Percentiles rank a stretch among this genome's conserved stretches.
Conservation (phyloP, 2,329 filamentous ascomycete genomes). For the Exophiala aquamarina region DNA sequence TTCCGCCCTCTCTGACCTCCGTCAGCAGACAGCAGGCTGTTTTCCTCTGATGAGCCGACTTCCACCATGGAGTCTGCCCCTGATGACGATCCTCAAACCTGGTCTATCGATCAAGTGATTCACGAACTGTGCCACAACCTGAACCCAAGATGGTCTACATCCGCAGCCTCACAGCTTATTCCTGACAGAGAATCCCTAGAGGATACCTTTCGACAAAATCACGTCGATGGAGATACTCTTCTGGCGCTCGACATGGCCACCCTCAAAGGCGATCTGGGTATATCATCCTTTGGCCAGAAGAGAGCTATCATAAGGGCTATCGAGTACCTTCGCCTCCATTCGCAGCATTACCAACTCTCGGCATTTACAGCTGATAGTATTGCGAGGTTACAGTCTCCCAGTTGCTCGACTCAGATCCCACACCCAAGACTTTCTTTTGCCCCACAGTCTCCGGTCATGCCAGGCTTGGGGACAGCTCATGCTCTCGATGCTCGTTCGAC, state of each 20-base stretch:
- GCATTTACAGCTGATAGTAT: conserved; percentile 10
- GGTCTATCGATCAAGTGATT: conserved; percentile 69
- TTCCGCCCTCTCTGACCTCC: neutral
- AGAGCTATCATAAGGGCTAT: conserved; percentile 60
- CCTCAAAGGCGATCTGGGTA: conserved; percentile 56
- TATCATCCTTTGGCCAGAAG: conserved; percentile 60
- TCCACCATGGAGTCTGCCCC: conserved; percentile 13
- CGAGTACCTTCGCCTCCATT: conserved; percentile 53
- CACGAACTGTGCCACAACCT: conserved; percentile 61
- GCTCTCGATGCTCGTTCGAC: conserved; percentile 5
- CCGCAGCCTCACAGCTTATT: conserved; percentile 24
- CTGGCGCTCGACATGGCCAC: conserved; percentile 52
- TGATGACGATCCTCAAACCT: conserved; percentile 68
- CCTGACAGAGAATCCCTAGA: conserved; percentile 58
- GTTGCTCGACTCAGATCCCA: conserved; percentile 11
- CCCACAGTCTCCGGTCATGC: conserved; percentile 8
- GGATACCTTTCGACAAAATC: conserved; percentile 57
- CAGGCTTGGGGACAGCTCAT: conserved; percentile 10
- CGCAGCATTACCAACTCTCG: conserved; percentile 47
- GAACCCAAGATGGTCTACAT: conserved; percentile 43
- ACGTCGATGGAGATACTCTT: conserved; percentile 65
- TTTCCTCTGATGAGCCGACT: neutral
- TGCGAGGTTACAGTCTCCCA: conserved; percentile 12
- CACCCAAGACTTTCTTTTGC: conserved; percentile 11
- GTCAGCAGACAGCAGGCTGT: neutral